Percentiles rank a stretch among this genome's conserved stretches.
phyloP scores from a whole-genome alignment of 83 land plant species.

The Diphasiastrum complanatum region DNA sequence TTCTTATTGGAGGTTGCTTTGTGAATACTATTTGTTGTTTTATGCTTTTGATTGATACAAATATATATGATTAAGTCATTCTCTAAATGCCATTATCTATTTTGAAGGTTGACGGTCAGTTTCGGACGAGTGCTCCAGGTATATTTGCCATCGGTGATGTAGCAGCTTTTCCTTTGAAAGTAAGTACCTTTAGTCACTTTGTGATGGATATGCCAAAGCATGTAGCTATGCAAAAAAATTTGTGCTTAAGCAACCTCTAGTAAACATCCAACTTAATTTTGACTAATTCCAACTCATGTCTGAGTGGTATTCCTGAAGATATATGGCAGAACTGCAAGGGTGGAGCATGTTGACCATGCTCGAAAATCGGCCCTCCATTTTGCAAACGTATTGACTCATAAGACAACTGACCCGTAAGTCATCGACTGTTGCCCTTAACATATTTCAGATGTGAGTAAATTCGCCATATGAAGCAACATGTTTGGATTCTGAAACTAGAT shows the following conservation, averaged over 20 bases:
- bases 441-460: not conserved
- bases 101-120: conserved; percentile 68
- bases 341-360: conserved; percentile 93
- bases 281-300: not conserved
- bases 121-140: conserved; percentile 59
- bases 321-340: conserved; percentile 59
- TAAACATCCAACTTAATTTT: not conserved
- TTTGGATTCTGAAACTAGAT: not conserved
- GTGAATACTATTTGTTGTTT: not conserved
- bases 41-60: not conserved
- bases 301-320: conserved; percentile 29
- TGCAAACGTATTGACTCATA: conserved; percentile 49
- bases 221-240: no score
- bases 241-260: not conserved
- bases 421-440: not conserved
- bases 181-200: conserved; percentile 6
- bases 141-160: conserved; percentile 85
- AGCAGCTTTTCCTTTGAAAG: conserved; percentile 85
- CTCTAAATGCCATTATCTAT: no score
- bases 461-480: not conserved
- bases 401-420: conserved; percentile 47
- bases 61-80: no score
- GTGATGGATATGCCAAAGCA: not conserved
- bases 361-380: conserved; percentile 82
- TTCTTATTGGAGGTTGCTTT: no score